Conservation (phyloP, 805 yeast genomes). For the Candida argentea region DNA sequence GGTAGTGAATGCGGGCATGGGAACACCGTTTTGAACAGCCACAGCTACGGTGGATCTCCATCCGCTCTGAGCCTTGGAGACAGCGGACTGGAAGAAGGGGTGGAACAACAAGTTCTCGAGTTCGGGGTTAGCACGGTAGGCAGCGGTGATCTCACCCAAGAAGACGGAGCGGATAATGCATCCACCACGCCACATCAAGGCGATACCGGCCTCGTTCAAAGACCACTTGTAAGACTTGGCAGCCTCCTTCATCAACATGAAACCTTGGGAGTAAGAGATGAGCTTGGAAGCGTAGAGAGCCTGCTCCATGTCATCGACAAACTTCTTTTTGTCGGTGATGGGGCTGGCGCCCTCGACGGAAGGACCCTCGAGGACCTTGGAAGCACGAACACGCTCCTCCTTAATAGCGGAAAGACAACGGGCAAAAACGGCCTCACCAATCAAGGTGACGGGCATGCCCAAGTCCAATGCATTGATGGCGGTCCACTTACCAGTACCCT, state of each 20-base stretch:
- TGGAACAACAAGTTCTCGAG: constrained; percentile 93
- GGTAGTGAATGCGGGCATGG: constrained; percentile 96
- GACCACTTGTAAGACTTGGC: constrained; percentile 96
- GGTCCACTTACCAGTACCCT: constrained; percentile 99
- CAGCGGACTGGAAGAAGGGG: constrained; percentile 88
- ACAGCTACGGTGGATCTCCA: constrained; percentile 86
- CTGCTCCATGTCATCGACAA: constrained; percentile 91
- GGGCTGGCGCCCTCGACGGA: constrained; percentile 46
- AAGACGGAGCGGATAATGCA: constrained; percentile 98
- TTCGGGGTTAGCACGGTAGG: constrained; percentile 88
- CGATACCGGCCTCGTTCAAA: constrained; percentile 95
- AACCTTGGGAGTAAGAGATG: constrained; percentile 98
- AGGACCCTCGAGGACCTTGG: constrained; percentile 76
- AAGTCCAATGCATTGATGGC: constrained; percentile 95
- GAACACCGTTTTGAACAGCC: constrained; percentile 81
- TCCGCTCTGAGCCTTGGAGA: constrained; percentile 85
- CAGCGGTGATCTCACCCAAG: constrained; percentile 93
- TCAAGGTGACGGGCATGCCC: constrained; percentile 96
- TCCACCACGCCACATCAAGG: constrained; percentile 99
- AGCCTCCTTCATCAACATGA: constrained; percentile 98
- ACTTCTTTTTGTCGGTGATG: constrained; percentile 66
- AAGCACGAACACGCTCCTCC: constrained; percentile 82
- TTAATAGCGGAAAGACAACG: constrained; percentile 93
- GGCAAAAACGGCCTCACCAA: constrained; percentile 97
- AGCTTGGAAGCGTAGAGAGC: constrained; percentile 98